Evolutionary conservation across 2,329 filamentous ascomycete genomes (phyloP), one percentile per base, ranked within the genome.

Genomic region (Diaporthe vaccinii): DNA sequence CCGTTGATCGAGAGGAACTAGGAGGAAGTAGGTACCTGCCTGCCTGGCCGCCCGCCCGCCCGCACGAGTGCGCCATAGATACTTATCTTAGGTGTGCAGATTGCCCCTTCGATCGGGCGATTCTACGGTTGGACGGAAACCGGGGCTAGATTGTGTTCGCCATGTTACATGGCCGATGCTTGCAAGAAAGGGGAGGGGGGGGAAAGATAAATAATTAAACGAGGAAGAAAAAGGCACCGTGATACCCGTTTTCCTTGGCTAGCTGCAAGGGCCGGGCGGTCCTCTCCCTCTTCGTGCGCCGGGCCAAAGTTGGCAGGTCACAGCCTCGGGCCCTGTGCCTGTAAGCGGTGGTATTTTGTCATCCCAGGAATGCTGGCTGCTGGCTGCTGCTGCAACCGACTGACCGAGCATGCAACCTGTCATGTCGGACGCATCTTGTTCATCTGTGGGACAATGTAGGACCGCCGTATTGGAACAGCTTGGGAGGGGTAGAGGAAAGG

Each of bases 361-460:
- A 28, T 25, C 31, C 39, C 31, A 39, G 25, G n/a, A 22, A 34
- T 65, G n/a, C 17, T 46, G 39, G 46, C 46, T 68, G 62, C 46
- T 51, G 61, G 34, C 34, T 34, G 34, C 53, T 51, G 61, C 55
- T 28, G 70, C 61, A 57, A 22, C 59, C 28, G 36, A 36, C 53
- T 69, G 51, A 25, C 70, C 22, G 55, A 55, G 70, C 61, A 39
- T 69, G 74, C 70, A 73, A 61, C 72, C 61, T 39, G 53, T 75
- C 74, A 75, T 49, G 74, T 69, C 28, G 61, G 70, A 75, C 70
- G 61, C 67, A 75, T 69, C 70, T 73, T 73, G 74, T 69, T 55
- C 70, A 73, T 65, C 58, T 31, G 67, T 62, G 34, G 36, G 39
- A 73, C 61, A 61, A 46, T 53, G 36, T 51, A 55, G 73, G 49